A percentile compares a stretch with the other conserved stretches of the same genome.
Evolutionary conservation across 805 yeast genomes (phyloP).

Genomic region (Starmerella bombi): DNA sequence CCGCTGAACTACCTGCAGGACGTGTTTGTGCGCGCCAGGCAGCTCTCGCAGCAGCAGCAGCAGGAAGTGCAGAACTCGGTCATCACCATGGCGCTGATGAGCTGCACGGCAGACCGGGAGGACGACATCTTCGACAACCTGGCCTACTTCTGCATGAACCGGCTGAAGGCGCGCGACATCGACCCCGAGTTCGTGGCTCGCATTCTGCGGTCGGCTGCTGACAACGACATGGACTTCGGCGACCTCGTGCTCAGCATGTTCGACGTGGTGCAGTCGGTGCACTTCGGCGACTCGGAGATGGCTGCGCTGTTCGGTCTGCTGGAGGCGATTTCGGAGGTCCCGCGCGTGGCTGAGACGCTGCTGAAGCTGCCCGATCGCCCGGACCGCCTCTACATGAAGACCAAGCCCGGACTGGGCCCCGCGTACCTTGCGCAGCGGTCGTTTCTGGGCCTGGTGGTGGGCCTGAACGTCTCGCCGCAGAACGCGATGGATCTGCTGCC

Average conservation of each 20-base stretch:
- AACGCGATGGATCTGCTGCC: neutral
- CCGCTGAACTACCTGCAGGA: neutral
- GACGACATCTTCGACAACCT: constrained; percentile 12
- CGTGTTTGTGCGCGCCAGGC: neutral
- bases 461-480: neutral
- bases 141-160: neutral
- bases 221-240: neutral
- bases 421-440: neutral
- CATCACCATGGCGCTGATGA: constrained; percentile 13
- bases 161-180: constrained; percentile 1
- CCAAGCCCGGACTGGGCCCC: neutral
- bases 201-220: neutral
- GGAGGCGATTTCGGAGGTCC: constrained; percentile 2
- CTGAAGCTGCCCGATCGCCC: constrained; percentile 3
- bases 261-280: neutral
- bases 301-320: constrained; percentile 3
- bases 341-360: constrained; percentile 3
- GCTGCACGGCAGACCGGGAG: constrained; percentile 17
- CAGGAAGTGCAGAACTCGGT: constrained; percentile 6
- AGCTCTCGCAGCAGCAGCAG: neutral
- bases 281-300: constrained; percentile 5
- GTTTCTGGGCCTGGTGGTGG: constrained; percentile 3
- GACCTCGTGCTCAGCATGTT: neutral
- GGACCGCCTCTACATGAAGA: constrained; percentile 6
- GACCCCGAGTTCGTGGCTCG: neutral